Conservation (phyloP, 208 protist species). For the Leishmania amazonensis region DNA sequence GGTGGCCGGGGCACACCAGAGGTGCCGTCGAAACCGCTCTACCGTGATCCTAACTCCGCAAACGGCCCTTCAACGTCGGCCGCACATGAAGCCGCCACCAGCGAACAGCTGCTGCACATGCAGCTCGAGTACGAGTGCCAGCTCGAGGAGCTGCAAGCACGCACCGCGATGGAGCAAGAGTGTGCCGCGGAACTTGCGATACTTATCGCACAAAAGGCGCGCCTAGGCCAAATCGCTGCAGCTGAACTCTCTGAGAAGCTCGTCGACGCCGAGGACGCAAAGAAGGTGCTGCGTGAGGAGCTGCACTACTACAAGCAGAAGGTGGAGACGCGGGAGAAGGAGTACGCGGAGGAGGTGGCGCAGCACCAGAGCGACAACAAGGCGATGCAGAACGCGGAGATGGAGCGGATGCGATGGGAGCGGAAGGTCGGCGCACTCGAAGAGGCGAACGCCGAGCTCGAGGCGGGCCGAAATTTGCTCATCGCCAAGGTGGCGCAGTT, state of each 20-base stretch:
- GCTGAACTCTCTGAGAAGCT: conserved; percentile 19
- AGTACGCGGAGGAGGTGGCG: conserved; percentile 22
- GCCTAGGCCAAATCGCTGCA: conserved; percentile 16
- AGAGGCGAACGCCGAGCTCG: conserved; percentile 32
- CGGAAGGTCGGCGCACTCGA: conserved; percentile 41
- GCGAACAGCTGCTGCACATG: not conserved
- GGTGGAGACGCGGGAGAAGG: conserved; percentile 24
- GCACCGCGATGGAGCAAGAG: conserved; percentile 40
- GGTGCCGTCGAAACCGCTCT: not conserved
- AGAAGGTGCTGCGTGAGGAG: conserved; percentile 29
- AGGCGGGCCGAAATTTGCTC: conserved; percentile 41
- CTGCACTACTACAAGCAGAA: conserved; percentile 31
- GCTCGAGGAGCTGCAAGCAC: conserved; percentile 34
- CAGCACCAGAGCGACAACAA: conserved; percentile 26
- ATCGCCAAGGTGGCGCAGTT: conserved; percentile 47
- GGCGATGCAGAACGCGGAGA: conserved; percentile 38
- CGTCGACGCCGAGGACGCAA: conserved; percentile 22
- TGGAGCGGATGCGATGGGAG: conserved; percentile 37
- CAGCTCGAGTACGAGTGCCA: conserved; percentile 43
- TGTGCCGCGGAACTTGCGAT: conserved; percentile 11
- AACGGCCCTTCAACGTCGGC: not conserved
- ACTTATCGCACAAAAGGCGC: conserved; percentile 16
- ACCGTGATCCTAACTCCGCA: not conserved
- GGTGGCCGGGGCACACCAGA: not conserved
- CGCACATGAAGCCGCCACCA: conserved; percentile 1